A percentile compares a stretch with the other conserved stretches of the same genome.
Evolutionary conservation across 805 yeast genomes (phyloP).

Genomic region (Wickerhamiella slavikovae): DNA sequence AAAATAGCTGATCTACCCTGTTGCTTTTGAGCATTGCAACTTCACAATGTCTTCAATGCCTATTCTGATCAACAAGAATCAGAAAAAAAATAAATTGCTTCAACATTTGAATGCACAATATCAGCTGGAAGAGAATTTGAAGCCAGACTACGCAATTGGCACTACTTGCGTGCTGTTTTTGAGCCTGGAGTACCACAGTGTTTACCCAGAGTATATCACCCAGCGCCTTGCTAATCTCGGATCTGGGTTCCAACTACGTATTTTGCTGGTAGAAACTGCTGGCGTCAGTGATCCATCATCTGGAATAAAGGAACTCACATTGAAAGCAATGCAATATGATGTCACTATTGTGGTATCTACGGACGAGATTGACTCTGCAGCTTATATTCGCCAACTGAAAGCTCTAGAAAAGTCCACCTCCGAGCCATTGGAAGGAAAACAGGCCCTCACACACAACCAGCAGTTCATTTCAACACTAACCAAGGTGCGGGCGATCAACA

Average conservation of each 20-base stretch:
- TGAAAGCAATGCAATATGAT: conserved; percentile 14
- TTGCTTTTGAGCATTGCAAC: no score
- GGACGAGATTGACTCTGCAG: conserved; percentile 20
- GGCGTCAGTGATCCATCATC: conserved; percentile 18
- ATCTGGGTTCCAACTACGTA: conserved; percentile 14
- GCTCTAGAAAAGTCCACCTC: conserved; percentile 15
- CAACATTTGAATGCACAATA: conserved; percentile 8
- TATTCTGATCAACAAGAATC: no score
- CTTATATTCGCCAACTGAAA: conserved; percentile 17
- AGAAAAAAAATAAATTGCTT: conserved; percentile 16
- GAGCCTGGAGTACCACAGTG: conserved; percentile 16
- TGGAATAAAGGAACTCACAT: conserved; percentile 17
- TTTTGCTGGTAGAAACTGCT: conserved; percentile 21
- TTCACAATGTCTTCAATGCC: no score
- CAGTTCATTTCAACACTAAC: conserved; percentile 18
- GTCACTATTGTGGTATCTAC: conserved; percentile 19
- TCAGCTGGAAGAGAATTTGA: conserved; percentile 15
- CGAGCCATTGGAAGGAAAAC: conserved; percentile 15
- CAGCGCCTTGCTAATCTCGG: conserved; percentile 19
- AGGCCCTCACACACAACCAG: conserved; percentile 14
- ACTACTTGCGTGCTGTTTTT: conserved; percentile 19
- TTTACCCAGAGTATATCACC: conserved; percentile 24
- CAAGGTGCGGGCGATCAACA: conserved; percentile 19
- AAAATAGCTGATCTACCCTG: no score
- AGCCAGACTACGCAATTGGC: conserved; percentile 20